Percentiles rank a stretch among this genome's conserved stretches.
Evolutionary conservation across 2,329 filamentous ascomycete genomes (phyloP).

Genomic region (Dothistroma pini): DNA sequence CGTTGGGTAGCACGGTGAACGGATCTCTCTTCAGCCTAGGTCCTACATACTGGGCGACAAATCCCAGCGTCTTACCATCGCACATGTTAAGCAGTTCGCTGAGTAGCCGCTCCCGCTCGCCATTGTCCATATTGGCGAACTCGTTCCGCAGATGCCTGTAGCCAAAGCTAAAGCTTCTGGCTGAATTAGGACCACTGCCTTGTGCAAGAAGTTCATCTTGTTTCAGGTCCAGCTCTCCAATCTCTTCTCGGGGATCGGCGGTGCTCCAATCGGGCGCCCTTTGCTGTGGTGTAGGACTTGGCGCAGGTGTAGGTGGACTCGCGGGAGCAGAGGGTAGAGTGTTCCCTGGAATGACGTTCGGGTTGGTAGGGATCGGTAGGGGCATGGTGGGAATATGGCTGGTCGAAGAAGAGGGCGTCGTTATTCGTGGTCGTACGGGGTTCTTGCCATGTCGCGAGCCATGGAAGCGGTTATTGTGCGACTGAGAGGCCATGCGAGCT

Average conservation of each 20-base stretch:
- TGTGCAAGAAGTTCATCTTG: slow-evolving; percentile 26
- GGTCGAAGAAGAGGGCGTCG: slow-evolving; percentile 37
- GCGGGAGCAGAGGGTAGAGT: slow-evolving; percentile 62
- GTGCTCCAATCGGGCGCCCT: slow-evolving; percentile 70
- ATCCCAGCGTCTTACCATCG: slow-evolving; percentile 91
- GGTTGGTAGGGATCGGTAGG: slow-evolving; percentile 45
- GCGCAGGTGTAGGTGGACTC: slow-evolving; percentile 64
- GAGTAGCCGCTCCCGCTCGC: slow-evolving; percentile 74
- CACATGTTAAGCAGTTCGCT: slow-evolving; percentile 90
- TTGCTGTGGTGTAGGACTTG: slow-evolving; percentile 62
- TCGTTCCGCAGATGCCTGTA: slow-evolving; percentile 73
- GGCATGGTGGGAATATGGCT: slow-evolving; percentile 36
- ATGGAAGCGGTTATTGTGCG: slow-evolving; percentile 33
- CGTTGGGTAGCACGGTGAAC: slow-evolving; percentile 85
- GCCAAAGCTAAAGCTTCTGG: slow-evolving; percentile 31
- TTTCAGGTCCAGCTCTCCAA: slow-evolving; percentile 50
- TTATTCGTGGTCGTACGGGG: slow-evolving; percentile 43
- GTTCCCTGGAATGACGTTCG: slow-evolving; percentile 53
- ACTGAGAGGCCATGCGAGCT: slow-evolving; percentile 32
- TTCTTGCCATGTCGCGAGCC: slow-evolving; percentile 34
- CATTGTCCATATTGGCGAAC: slow-evolving; percentile 72
- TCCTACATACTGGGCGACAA: slow-evolving; percentile 93
- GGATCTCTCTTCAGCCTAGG: slow-evolving; percentile 94
- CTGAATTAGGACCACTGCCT: slow-evolving; percentile 24
- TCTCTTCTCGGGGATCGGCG: slow-evolving; percentile 75